Evolutionary conservation across 345 rosid genomes (phyloP).

Genomic region (Populus simonii): DNA sequence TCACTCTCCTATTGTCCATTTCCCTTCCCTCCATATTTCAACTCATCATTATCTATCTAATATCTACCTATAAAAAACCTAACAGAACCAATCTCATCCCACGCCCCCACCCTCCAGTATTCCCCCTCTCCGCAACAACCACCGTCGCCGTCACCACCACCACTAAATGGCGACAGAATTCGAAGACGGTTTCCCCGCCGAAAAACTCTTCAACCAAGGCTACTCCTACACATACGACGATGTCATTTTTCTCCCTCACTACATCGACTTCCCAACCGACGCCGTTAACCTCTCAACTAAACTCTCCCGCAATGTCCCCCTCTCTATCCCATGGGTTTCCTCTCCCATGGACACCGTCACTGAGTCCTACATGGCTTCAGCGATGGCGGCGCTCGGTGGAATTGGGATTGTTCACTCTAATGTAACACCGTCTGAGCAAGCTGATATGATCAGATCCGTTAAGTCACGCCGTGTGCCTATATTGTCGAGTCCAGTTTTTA

Average conservation of each 20-base stretch:
- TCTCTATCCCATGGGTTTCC: slow-evolving; percentile 77
- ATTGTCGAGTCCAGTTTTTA: slow-evolving; percentile 47
- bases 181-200: slow-evolving; percentile 68
- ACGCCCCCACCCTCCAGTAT: not conserved
- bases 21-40: slow-evolving; percentile 20
- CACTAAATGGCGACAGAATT: slow-evolving; percentile 13
- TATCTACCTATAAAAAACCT: not conserved
- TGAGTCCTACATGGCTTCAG: slow-evolving; percentile 79
- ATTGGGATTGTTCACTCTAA: slow-evolving; percentile 81
- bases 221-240: slow-evolving; percentile 91
- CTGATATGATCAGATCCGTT: slow-evolving; percentile 53
- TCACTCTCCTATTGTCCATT: not conserved
- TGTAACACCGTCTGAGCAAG: slow-evolving; percentile 56
- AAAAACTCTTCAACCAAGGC: slow-evolving; percentile 67
- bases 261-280: slow-evolving; percentile 85
- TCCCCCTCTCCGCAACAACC: not conserved
- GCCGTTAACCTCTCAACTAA: slow-evolving; percentile 69
- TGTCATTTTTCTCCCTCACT: slow-evolving; percentile 84
- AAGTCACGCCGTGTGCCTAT: slow-evolving; percentile 71
- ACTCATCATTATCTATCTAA: not conserved
- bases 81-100: not conserved
- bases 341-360: slow-evolving; percentile 98
- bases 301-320: slow-evolving; percentile 62
- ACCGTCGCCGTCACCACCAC: not conserved
- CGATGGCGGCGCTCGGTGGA: slow-evolving; percentile 83